Evolutionary conservation across 2,329 filamentous ascomycete species (phyloP), one percentile per base, ranked within the genome.

Genomic region (Coniella vitis): DNA sequence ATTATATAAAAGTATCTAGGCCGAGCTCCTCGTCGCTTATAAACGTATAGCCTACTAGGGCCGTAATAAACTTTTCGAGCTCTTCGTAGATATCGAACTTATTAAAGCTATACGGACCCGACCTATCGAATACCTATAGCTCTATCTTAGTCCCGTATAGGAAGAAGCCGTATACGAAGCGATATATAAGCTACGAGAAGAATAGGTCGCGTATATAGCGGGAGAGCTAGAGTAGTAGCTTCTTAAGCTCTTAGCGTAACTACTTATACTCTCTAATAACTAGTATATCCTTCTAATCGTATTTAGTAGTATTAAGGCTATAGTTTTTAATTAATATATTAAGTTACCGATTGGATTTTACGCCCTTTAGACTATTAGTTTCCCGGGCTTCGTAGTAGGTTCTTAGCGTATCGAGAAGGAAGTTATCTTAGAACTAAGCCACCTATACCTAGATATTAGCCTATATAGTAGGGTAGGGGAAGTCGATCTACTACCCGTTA

Each of bases 111-210:
- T 63, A 67, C 5, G 49, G 46, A 9, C 63, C 60, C 38, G 59
- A 66, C 52, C 61, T 58, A 50, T 66, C 60, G 47, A 64, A 65
- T 4, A 65, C 55, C 61, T 56, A 67, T 13, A 57, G 51, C 49
- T 61, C 56, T 55, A 65, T 60, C 19, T 29, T 21, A 2, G 37
- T 14, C 10, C 37, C 37, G 32, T 35, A n/a, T n/a, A 35, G 32
- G 32, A 35, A 35, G 16, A 35, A 35, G 12, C 32, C 32, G 32
- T 35, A n/a, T 2, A n/a, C 1, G 10, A 4, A 20, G 19, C 17
- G 37, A n/a, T n/a, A n/a, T n/a, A n/a, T n/a, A n/a, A n/a, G n/a
- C n/a, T n/a, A n/a, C n/a, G n/a, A n/a, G n/a, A n/a, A n/a, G n/a
- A n/a, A n/a, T n/a, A n/a, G n/a, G n/a, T n/a, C n/a, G n/a, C n/a